These are phyloP conservation scores for Rasamsonia emersonii DNA, from an alignment of 2,329 filamentous ascomycete species.

Conservation along the genomic window DNA sequence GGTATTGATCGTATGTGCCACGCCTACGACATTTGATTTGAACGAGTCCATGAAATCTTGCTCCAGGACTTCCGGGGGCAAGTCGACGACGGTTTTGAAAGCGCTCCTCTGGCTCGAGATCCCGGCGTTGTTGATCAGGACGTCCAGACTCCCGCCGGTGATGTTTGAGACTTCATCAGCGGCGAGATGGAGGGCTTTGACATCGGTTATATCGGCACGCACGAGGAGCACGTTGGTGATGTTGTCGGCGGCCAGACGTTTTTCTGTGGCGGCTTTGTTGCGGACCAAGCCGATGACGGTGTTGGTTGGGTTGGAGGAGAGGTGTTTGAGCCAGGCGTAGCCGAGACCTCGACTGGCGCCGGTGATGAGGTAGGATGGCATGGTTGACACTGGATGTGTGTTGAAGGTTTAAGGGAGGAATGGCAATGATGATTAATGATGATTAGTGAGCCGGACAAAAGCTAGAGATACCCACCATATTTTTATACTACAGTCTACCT, in stretches of 20 bases:
- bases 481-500: too few species aligned
- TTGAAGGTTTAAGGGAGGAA: too few species aligned
- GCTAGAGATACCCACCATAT: too few species aligned
- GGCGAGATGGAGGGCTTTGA: conserved; percentile 9
- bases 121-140: too few species aligned
- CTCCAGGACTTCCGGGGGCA: conserved; percentile 19
- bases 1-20: conserved; percentile 45
- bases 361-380: conserved; percentile 18
- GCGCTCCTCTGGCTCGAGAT: conserved; percentile 14
- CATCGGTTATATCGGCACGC: conserved; percentile 35
- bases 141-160: too few species aligned
- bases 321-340: conserved; percentile 24
- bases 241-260: conserved; percentile 33
- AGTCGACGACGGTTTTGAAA: conserved; percentile 17
- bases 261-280: conserved; percentile 37
- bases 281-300: conserved; percentile 42
- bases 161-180: conserved; percentile 20
- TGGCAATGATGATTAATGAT: too few species aligned
- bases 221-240: conserved; percentile 15
- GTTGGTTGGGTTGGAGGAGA: conserved; percentile 38
- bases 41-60: conserved; percentile 26
- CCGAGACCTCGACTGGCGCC: conserved; percentile 18
- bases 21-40: conserved; percentile 44
- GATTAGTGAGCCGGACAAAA: too few species aligned
- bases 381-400: too few species aligned